Percentiles rank a stretch among this genome's conserved stretches.
Evolutionary conservation across 768 basidiomycete genomes (phyloP).

Genomic region (Suillus sp.): DNA sequence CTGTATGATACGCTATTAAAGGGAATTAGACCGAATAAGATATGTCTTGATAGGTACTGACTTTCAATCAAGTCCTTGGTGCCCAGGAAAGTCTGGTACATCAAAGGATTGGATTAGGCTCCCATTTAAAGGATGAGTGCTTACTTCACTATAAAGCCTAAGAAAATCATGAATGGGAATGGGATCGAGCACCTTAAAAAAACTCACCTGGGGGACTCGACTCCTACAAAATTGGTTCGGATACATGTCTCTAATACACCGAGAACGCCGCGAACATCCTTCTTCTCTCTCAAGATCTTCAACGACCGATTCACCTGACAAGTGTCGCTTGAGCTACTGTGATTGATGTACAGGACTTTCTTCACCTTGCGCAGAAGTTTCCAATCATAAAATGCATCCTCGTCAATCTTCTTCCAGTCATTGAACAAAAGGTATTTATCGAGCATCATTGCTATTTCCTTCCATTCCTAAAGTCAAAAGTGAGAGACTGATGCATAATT

Average conservation of each 20-base stretch:
- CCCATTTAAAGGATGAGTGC: constrained; percentile 16
- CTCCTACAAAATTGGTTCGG: constrained; percentile 89
- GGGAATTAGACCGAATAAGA: constrained; percentile 7
- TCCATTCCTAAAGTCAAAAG: constrained; percentile 71
- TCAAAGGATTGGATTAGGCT: constrained; percentile 18
- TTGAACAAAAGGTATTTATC: constrained; percentile 85
- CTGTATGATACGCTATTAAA: constrained; percentile 73
- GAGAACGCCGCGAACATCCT: constrained; percentile 83
- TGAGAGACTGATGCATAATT: background rate
- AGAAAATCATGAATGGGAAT: constrained; percentile 11
- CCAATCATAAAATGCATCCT: constrained; percentile 92
- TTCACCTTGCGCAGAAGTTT: constrained; percentile 75
- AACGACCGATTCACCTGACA: constrained; percentile 77
- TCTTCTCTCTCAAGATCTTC: constrained; percentile 65
- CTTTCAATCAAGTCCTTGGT: constrained; percentile 91
- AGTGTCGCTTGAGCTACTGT: background rate
- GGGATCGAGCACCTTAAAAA: background rate
- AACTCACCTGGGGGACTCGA: constrained; percentile 76
- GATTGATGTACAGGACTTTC: background rate
- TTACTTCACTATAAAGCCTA: constrained; percentile 88
- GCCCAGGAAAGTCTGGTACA: constrained; percentile 80
- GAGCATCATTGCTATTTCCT: constrained; percentile 70
- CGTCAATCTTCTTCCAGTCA: constrained; percentile 87
- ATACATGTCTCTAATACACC: constrained; percentile 92
- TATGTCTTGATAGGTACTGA: constrained; percentile 32